Evolutionary conservation across 1,139 yeast genomes (phyloP).

Genomic region (Geotrichum bryndzae): DNA sequence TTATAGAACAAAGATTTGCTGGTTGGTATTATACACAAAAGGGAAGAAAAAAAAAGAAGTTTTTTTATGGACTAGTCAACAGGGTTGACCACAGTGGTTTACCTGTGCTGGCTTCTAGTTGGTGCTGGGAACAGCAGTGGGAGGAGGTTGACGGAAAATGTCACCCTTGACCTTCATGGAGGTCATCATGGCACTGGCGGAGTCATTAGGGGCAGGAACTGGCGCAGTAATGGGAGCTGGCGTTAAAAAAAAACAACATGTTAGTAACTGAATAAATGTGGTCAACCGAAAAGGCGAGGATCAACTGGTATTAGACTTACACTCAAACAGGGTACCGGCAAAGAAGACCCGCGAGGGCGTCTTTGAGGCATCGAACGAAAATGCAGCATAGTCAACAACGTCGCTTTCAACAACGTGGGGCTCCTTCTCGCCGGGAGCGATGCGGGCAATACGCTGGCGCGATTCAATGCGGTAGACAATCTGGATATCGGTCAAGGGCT

Average conservation of each 20-base stretch:
- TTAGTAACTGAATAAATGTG: not conserved
- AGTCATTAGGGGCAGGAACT: conserved; percentile 31
- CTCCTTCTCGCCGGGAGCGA: conserved; percentile 34
- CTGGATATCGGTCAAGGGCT: conserved; percentile 61
- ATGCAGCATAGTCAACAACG: conserved; percentile 70
- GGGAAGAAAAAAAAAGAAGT: not conserved
- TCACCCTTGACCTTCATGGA: conserved; percentile 40
- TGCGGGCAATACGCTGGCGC: conserved; percentile 56
- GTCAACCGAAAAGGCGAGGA: not conserved
- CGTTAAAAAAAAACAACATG: not conserved
- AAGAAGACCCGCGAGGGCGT: conserved; percentile 51
- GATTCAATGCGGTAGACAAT: conserved; percentile 72
- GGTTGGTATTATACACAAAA: not conserved
- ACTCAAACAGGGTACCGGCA: conserved; percentile 79
- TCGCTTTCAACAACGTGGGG: conserved; percentile 48
- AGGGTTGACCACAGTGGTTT: not conserved
- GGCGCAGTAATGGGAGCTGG: conserved; percentile 33
- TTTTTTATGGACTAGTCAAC: not conserved
- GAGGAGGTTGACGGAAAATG: conserved; percentile 35
- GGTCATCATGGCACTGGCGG: conserved; percentile 29
- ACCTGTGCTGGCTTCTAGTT: not conserved
- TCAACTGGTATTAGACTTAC: conserved; percentile 26
- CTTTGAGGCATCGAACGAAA: conserved; percentile 66
- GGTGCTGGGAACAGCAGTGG: not conserved
- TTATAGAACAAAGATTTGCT: not conserved